Base-by-base conservation (phyloP, 768 basidiomycete genomes). In the Auricularia auricula-judae region DNA sequence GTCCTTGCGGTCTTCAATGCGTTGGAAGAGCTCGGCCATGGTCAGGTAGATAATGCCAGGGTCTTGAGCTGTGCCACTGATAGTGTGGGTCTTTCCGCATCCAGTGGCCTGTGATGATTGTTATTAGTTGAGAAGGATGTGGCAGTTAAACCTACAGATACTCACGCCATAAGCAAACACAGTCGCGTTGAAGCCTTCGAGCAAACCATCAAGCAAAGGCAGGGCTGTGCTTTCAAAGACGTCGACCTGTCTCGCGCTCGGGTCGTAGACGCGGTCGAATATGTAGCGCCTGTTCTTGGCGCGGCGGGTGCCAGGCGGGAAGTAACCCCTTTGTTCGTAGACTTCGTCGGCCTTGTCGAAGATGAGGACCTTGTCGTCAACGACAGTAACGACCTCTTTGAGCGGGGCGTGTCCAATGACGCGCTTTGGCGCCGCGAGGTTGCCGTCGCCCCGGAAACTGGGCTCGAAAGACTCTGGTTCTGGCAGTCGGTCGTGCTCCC, bases 41-140 rank as follows among this genome's bases (percentile, higher is more conserved):
- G 94, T 93, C 65, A 93, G 82, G 76, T 98, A 94, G 74, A 98
- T 97, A 70, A 97, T 86, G 36, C 97, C 97, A 18, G 92, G 93
- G 73, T 96, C 89, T 23, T 74, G 72, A 56, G 89, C 87, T 43
- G 90, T 88, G 65, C 96, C 96, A 70, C 93, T 97, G 74, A 99
- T 98, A 21, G 97, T 99, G 75, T 98, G 95, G 3, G 97, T 99
- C 76, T 99, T 99, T 68, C 97, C 97, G 73, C 97, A 98, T n/a
- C 97, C 97, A n/a, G 97, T 98, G 29, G 97, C 97, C 97, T 98
- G 62, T 4, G 61, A 39, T 64, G 42, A 60, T 54, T 33, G 39
- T 66, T 62, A 60, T 68, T 71, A 63, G 62, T 33, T 62, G 60
- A 62, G 61, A 34, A 65, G 35, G 23, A 36, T 36, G 21, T 16